Percentiles rank a stretch among this genome's conserved stretches.
phyloP scores from a whole-genome alignment of 345 rosid species.

The Brassica rapa region DNA sequence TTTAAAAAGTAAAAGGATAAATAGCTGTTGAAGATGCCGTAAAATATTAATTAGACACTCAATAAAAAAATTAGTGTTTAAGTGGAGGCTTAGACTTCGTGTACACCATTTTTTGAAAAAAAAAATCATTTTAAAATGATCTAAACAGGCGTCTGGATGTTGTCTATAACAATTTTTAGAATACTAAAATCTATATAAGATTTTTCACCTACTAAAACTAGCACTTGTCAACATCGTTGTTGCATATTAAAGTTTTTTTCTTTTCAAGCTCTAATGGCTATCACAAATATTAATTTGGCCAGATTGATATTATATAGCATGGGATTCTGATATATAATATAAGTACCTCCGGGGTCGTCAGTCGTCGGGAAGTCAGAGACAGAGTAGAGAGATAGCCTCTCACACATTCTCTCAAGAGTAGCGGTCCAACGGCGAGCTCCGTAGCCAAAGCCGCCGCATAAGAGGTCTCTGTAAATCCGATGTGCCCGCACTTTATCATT shows the following conservation, averaged over 20 bases:
- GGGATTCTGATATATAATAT: neutral
- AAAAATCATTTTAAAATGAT: too few relatives aligned
- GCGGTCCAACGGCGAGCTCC: conserved; percentile 74
- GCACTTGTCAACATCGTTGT: neutral
- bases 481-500: conserved; percentile 57
- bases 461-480: conserved; percentile 60
- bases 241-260: neutral
- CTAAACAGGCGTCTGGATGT: too few relatives aligned
- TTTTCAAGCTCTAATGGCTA: neutral
- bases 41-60: neutral
- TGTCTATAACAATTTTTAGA: too few relatives aligned
- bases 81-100: too few relatives aligned
- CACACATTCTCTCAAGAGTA: conserved; percentile 62
- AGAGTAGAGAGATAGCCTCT: conserved; percentile 48
- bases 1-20: too few relatives aligned
- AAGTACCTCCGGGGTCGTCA: conserved; percentile 50
- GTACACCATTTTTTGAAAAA: too few relatives aligned
- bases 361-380: conserved; percentile 14
- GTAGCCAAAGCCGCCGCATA: conserved; percentile 50
- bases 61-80: too few relatives aligned
- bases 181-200: neutral
- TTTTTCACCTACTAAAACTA: neutral
- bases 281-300: neutral
- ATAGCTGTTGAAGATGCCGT: too few relatives aligned
- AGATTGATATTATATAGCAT: neutral